Conservation (phyloP, 768 basidiomycete genomes). For the Kwoniella sp. region DNA sequence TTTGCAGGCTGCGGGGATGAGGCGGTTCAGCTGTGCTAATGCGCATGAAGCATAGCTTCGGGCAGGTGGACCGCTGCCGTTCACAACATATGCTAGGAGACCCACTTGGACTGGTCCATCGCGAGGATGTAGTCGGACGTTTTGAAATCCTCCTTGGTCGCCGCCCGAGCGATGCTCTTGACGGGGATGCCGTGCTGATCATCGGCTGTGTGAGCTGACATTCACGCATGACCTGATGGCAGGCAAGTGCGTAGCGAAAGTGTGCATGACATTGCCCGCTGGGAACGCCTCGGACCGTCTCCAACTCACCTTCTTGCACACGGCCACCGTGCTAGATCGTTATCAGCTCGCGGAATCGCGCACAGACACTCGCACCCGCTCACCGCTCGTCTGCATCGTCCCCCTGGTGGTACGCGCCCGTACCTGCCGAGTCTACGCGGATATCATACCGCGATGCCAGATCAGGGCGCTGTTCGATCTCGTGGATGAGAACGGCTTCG, state of each 20-base stretch:
- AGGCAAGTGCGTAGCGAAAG: no score
- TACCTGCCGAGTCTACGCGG: slow-evolving; percentile 76
- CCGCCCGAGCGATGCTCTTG: slow-evolving; percentile 63
- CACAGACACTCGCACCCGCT: slow-evolving; percentile 1
- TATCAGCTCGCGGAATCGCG: not conserved
- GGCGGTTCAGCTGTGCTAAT: slow-evolving; percentile 50
- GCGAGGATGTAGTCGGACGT: slow-evolving; percentile 80
- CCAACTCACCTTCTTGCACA: slow-evolving; percentile 66
- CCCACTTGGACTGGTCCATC: slow-evolving; percentile 71
- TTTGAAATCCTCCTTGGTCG: slow-evolving; percentile 64
- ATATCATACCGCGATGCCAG: slow-evolving; percentile 58
- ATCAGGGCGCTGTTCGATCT: slow-evolving; percentile 19
- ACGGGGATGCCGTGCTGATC: slow-evolving; percentile 68
- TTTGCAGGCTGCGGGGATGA: slow-evolving; percentile 32
- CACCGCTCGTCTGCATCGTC: slow-evolving; percentile 80
- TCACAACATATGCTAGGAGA: not conserved
- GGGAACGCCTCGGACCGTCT: no score
- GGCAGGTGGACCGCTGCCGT: not conserved
- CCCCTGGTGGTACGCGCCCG: slow-evolving; percentile 75
- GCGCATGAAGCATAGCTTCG: not conserved
- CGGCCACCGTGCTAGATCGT: slow-evolving; percentile 59
- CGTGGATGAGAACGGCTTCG: slow-evolving; percentile 73
- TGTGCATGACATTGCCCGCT: no score
- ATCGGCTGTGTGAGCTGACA: not conserved
- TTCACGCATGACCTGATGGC: not conserved